Conservation (phyloP, 345 rosid genomes). For the Eucalyptus cloeziana region DNA sequence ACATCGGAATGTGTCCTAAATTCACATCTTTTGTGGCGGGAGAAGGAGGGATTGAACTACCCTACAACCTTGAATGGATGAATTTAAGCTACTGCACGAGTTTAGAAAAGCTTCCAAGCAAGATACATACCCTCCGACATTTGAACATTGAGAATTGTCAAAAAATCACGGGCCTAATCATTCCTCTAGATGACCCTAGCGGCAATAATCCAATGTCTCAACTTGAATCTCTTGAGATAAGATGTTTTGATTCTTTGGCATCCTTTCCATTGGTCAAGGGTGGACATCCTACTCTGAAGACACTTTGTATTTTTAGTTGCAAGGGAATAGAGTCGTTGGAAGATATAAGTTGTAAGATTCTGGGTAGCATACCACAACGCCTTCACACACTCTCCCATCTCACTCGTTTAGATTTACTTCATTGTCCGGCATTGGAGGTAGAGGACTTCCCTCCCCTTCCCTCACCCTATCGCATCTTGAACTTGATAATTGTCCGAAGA, state of each 20-base stretch:
- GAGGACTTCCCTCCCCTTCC: background rate
- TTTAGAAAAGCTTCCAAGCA: background rate
- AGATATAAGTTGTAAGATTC: too few relatives aligned
- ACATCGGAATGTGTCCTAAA: too few relatives aligned
- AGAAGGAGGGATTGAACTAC: background rate
- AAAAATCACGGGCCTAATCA: background rate
- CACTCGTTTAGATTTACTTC: background rate
- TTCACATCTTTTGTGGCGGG: too few relatives aligned
- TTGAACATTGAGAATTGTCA: background rate
- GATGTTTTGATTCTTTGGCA: background rate
- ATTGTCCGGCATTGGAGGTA: background rate
- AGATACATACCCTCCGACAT: background rate
- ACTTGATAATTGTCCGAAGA: background rate
- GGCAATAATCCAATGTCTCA: background rate
- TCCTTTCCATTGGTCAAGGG: background rate
- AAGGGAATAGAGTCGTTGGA: background rate
- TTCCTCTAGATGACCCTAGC: accelerated
- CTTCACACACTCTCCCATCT: background rate
- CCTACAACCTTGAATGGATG: background rate
- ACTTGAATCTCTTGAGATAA: background rate
- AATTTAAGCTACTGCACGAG: accelerated
- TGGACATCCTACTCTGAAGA: background rate
- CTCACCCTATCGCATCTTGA: background rate
- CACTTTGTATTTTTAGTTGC: background rate
- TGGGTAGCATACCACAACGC: accelerated